A percentile compares a stretch with the other conserved stretches of the same genome.
Evolutionary conservation across 306 rosid genomes (phyloP).

Genomic region (Prunus campanulata): DNA sequence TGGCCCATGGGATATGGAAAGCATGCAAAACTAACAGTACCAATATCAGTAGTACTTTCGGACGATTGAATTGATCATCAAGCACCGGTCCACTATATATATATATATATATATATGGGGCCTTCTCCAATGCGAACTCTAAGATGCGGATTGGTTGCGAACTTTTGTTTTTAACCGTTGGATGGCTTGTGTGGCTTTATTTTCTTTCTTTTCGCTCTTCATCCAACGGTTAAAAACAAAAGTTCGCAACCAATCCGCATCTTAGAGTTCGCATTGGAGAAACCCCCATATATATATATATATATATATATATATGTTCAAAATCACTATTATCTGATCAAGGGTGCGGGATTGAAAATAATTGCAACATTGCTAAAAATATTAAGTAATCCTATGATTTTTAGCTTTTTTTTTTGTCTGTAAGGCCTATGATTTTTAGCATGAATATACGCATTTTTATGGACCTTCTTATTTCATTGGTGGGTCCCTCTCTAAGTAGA

Average conservation of each 20-base stretch:
- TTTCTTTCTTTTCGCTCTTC: too few species aligned
- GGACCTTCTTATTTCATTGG: background rate
- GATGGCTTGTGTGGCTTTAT: too few species aligned
- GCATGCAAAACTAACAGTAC: slow-evolving; percentile 15
- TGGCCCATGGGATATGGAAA: background rate
- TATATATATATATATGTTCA: background rate
- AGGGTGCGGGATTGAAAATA: background rate
- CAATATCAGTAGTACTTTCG: background rate
- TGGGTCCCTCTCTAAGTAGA: background rate
- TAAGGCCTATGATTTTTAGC: background rate
- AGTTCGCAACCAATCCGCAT: too few species aligned
- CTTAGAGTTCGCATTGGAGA: too few species aligned
- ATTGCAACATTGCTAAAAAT: background rate
- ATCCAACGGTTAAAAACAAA: too few species aligned
- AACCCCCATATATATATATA: background rate
- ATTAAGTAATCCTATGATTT: background rate
- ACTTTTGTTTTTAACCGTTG: too few species aligned
- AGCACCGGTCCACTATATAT: background rate
- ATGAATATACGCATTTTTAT: background rate
- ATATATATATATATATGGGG: too few species aligned
- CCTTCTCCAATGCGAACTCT: too few species aligned
- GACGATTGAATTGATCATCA: background rate
- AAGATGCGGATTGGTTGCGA: too few species aligned
- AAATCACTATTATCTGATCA: slow-evolving; percentile 5
- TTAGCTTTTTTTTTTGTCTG: background rate